A percentile compares a stretch with the other conserved stretches of the same genome.
phyloP scores from a whole-genome alignment of 306 rosid species.

The Amphicarpaea edgeworthii region DNA sequence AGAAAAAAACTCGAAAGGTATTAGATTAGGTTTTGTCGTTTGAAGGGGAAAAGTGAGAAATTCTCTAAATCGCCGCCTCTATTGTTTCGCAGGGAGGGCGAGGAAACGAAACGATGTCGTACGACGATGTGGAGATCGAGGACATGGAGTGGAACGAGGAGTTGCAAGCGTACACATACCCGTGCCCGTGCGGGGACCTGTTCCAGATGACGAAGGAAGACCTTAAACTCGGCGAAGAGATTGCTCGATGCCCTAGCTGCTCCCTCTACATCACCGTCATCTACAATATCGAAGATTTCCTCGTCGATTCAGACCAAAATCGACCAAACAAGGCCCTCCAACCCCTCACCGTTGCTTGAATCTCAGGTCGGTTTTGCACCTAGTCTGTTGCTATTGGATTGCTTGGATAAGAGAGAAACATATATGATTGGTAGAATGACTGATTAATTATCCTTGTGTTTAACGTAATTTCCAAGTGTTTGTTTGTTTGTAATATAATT shows the following conservation, averaged over 20 bases:
- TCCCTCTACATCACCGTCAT: conserved; percentile 93
- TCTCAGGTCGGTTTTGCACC: conserved; percentile 42
- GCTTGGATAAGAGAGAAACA: too few species aligned
- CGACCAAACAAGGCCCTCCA: conserved; percentile 46
- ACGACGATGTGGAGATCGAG: conserved; percentile 97
- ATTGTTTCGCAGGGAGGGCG: not conserved
- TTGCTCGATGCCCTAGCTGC: conserved; percentile 98
- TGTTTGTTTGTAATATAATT: too few species aligned
- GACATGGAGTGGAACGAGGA: conserved; percentile 98
- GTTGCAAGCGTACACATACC: conserved; percentile 83
- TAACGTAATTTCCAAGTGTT: too few species aligned
- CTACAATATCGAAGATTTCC: conserved; percentile 86
- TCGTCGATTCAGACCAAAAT: conserved; percentile 52
- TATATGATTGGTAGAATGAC: too few species aligned
- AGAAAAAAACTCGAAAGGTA: too few species aligned
- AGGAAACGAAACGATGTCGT: conserved; percentile 87
- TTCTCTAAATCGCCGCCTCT: too few species aligned
- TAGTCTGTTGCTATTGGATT: too few species aligned
- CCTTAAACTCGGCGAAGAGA: conserved; percentile 89
- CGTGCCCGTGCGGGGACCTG: conserved; percentile 97
- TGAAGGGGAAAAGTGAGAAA: too few species aligned
- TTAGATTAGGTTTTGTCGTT: too few species aligned
- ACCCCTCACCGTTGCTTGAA: conserved; percentile 67
- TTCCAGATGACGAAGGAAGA: conserved; percentile 94
- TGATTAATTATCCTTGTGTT: too few species aligned